These are phyloP conservation scores for Penicillium angulare DNA, from an alignment of 495 filamentous ascomycete species.

Conservation along the genomic window DNA sequence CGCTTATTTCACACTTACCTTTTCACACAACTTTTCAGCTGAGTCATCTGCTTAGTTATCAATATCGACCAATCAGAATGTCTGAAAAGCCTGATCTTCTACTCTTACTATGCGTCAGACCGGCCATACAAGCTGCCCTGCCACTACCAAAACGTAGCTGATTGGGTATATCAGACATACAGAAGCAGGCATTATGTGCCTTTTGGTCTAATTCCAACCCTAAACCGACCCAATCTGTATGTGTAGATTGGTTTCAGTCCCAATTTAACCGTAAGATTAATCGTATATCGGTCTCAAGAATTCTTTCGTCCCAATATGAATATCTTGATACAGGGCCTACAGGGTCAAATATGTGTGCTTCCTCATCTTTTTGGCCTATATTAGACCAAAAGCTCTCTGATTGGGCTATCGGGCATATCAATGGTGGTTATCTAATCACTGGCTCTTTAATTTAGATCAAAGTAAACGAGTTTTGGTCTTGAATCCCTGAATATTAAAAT, in stretches of 20 bases:
- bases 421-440: constrained; percentile 4
- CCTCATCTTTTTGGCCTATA: constrained; percentile 5
- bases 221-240: neutral
- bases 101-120: too few species aligned
- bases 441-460: too few species aligned
- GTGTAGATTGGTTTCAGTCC: constrained; percentile 8
- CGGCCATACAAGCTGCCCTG: too few species aligned
- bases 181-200: too few species aligned
- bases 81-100: too few species aligned
- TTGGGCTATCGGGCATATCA: neutral
- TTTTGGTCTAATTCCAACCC: constrained; percentile 3
- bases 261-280: constrained; percentile 5
- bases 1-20: too few species aligned
- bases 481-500: too few species aligned
- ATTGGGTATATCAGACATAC: constrained; percentile 4
- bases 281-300: neutral
- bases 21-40: too few species aligned
- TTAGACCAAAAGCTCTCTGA: constrained; percentile 5
- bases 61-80: too few species aligned
- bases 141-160: neutral
- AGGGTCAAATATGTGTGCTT: neutral
- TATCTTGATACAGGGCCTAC: constrained; percentile 10
- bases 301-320: constrained; percentile 8
- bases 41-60: too few species aligned
- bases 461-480: too few species aligned